Base-by-base conservation (phyloP, 108 stramenopile genomes). In the Cyclotella choctawhatcheeana region DNA sequence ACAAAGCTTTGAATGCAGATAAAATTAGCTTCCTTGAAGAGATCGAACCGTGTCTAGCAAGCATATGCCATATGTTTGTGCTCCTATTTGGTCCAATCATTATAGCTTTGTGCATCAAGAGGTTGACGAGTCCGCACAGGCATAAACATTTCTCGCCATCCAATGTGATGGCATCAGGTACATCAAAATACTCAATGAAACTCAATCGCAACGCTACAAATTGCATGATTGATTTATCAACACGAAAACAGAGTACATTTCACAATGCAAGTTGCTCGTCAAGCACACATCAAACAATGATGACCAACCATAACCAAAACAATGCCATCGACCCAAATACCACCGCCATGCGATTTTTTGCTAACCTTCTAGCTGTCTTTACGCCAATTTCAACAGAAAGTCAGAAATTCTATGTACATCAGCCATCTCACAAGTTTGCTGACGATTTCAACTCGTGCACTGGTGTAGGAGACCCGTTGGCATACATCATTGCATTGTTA, bases 401-500 rank as follows among this genome's bases (percentile, higher is more conserved):
- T 16, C 47, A 8, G 10, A 31, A 47, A 5, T 34, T 26, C n/a
- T 7, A 10, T 29, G 51, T 1, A 30, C 25, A 7, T 58, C 20
- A 44, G 18, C 20, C 24, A 27, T 40, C 53, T n/a, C 6, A 33
- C 27, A 47, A 29, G 25, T 12, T 3, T 5, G 31, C 48, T 22
- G 30, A 7, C 1, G 44, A 53, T 52, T 4, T 8, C 31, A 45
- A 45, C 51, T 32, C 45, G 1, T 53, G 6, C 18, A 22, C 18
- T 16, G n/a, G 29, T 54, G 32, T 64, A 22, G 58, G 64, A 20
- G 72, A 66, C 26, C 62, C 31, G 22, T 17, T 71, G 29, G 33
- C 77, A 51, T 72, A 59, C 35, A 17, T 73, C 7, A 32, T 67
- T n/a, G 77, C 71, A 8, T 50, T 93, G 32, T 71, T 87, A n/a